These are phyloP conservation scores for Boeremia lycopersici DNA, from an alignment of 2,329 filamentous ascomycete species.

Conservation along the genomic window DNA sequence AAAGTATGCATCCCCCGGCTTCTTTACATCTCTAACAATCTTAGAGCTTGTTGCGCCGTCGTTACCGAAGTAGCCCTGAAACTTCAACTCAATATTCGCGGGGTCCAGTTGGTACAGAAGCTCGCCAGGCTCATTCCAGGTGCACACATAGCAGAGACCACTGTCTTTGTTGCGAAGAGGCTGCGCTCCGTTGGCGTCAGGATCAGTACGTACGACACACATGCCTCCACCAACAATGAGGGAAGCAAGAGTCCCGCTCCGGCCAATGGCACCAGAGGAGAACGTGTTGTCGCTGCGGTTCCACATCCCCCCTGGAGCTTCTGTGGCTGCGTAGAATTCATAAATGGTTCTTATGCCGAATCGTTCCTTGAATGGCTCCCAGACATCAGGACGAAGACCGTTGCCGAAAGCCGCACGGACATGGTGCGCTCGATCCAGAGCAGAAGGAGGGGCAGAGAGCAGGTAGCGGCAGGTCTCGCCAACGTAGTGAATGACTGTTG, in stretches of 20 bases:
- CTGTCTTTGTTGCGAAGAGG: slow-evolving; percentile 68
- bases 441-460: slow-evolving; percentile 39
- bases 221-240: slow-evolving; percentile 57
- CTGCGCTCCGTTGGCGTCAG: slow-evolving; percentile 63
- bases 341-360: slow-evolving; percentile 47
- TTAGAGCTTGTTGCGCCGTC: slow-evolving; percentile 39
- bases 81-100: slow-evolving; percentile 52
- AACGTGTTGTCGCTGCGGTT: slow-evolving; percentile 61
- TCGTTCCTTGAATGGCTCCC: slow-evolving; percentile 49
- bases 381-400: slow-evolving; percentile 51
- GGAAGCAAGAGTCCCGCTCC: slow-evolving; percentile 68
- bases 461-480: slow-evolving; percentile 50
- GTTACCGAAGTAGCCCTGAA: slow-evolving; percentile 69
- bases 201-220: slow-evolving; percentile 70
- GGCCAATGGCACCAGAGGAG: slow-evolving; percentile 68
- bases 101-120: slow-evolving; percentile 59
- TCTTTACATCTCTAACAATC: slow-evolving; percentile 43
- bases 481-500: slow-evolving; percentile 49
- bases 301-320: slow-evolving; percentile 65
- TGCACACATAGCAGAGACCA: slow-evolving; percentile 66
- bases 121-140: slow-evolving; percentile 72
- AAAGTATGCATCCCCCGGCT: slow-evolving; percentile 47
- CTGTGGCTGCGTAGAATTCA: slow-evolving; percentile 50
- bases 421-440: slow-evolving; percentile 41
- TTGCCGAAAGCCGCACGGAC: slow-evolving; percentile 47